Percentiles rank a stretch among this genome's conserved stretches.
Evolutionary conservation across 108 stramenopile genomes (phyloP).

Genomic region (Phaeodactylum tricornutum): DNA sequence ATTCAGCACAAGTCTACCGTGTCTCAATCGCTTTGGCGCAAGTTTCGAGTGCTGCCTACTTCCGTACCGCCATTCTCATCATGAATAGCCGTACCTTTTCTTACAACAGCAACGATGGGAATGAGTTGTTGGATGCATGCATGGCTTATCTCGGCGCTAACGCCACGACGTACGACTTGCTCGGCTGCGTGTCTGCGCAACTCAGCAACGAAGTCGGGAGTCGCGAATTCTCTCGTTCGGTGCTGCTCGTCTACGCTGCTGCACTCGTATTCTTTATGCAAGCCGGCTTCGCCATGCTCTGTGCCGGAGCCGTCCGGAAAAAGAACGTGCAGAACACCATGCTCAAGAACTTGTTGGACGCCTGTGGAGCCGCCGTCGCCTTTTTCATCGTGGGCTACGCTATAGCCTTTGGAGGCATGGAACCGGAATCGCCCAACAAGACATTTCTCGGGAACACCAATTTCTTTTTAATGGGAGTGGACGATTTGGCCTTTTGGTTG

Average conservation of each 20-base stretch:
- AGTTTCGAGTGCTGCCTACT: too few species aligned
- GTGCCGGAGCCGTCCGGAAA: slow-evolving; percentile 67
- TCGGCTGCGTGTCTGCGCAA: too few species aligned
- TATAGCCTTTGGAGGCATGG: slow-evolving; percentile 61
- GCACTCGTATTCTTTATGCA: slow-evolving; percentile 88
- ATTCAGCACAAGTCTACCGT: too few species aligned
- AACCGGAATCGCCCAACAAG: slow-evolving; percentile 18
- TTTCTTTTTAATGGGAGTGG: slow-evolving; percentile 74
- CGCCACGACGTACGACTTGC: too few species aligned
- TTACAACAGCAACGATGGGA: too few species aligned
- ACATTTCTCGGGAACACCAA: slow-evolving; percentile 69
- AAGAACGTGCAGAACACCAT: slow-evolving; percentile 87
- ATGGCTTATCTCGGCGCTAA: too few species aligned
- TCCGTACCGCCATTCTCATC: too few species aligned
- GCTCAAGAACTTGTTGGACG: slow-evolving; percentile 88
- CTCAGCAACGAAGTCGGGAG: slow-evolving; percentile 4
- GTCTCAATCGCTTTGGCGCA: too few species aligned
- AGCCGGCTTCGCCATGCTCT: slow-evolving; percentile 52
- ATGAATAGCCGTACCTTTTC: too few species aligned
- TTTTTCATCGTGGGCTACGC: slow-evolving; percentile 78
- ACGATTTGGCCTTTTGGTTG: slow-evolving; percentile 50
- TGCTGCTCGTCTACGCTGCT: slow-evolving; percentile 61
- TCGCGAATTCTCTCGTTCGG: slow-evolving; percentile 10
- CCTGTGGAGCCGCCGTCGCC: slow-evolving; percentile 64
- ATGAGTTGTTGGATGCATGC: too few species aligned